Evolutionary conservation across 306 rosid genomes (phyloP), one percentile per base, ranked within the genome.

Genomic region (Citrullus colocynthis): DNA sequence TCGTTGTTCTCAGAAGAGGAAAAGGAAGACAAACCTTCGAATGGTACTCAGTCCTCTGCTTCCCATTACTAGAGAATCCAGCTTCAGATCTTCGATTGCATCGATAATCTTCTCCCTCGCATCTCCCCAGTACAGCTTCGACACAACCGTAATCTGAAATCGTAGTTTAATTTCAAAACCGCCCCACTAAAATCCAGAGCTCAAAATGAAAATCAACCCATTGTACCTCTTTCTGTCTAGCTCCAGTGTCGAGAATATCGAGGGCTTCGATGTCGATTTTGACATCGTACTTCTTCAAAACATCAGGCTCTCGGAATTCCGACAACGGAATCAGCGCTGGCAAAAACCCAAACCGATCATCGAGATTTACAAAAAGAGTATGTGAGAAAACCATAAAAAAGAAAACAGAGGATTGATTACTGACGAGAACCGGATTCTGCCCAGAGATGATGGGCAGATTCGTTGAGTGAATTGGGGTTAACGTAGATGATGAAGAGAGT

Each of bases 111-210:
- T 94, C 91, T 94, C 96, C 79, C 98, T 90, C 32, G 97, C 91
- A 84, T 94, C 98, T 30, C 98, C 98, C 96, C 98, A 92, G 65
- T 90, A 90, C 52, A 94, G 52, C 82, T 94, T 94, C 24, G 96
- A 65, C 63, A 94, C 75, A 71, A 92, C 17, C 6, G 11, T 79
- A 51, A 85, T 85, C 98, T 93, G 60, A 11, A 75, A 83, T 74
- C 51, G 41, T 79, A 49, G 28, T 8, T 28, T 8, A 72, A 15
- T 70, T 42, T n/a, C 74, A 42, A n/a, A 5, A 54, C 9, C 59
- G 1, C 3, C 18, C 12, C 32, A 12, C 49, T 3, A 0, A 2
- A 13, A 54, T 17, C 15, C 7, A 37, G 32, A 24, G 54, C 14
- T 66, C 45, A 60, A 60, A 15, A 5, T 61, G 11, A 17, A 39